Percentiles rank a stretch among this genome's conserved stretches.
Evolutionary conservation across 371 early-diverging fungal genomes (phyloP).

Genomic region (Dinochytrium kinnereticum): DNA sequence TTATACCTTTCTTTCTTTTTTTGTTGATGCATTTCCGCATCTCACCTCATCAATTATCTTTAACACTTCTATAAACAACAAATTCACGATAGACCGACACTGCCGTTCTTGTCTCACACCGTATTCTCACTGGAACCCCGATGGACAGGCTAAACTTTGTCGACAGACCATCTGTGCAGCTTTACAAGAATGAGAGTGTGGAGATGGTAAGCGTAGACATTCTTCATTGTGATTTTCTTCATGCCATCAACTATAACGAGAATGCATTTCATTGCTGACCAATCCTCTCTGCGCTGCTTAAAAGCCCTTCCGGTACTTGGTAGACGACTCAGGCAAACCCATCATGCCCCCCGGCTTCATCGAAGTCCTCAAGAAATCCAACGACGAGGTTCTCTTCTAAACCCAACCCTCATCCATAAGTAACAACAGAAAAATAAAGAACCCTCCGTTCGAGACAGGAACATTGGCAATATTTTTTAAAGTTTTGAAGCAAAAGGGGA

Average conservation of each 20-base stretch:
- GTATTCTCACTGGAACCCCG: conserved; percentile 27
- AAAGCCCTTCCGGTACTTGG: conserved; percentile 53
- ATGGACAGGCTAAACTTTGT: conserved; percentile 70
- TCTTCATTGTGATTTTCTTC: conserved; percentile 46
- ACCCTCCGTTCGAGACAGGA: too few species aligned
- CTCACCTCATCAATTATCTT: neutral
- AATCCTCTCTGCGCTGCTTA: conserved; percentile 33
- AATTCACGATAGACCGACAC: conserved; percentile 40
- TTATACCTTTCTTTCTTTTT: too few species aligned
- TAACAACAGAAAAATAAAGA: too few species aligned
- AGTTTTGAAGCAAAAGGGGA: too few species aligned
- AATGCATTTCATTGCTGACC: conserved; percentile 38
- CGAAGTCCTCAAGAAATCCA: conserved; percentile 74
- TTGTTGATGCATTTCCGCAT: conserved; percentile 47
- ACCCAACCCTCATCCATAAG: neutral
- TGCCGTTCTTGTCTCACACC: conserved; percentile 46
- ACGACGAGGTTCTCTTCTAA: conserved; percentile 50
- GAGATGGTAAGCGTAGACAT: conserved; percentile 63
- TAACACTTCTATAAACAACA: neutral
- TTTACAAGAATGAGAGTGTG: conserved; percentile 72
- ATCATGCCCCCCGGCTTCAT: conserved; percentile 79
- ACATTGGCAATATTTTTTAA: too few species aligned
- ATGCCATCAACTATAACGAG: conserved; percentile 31
- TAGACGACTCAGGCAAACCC: conserved; percentile 65
- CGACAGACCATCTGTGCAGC: conserved; percentile 76